Base-by-base conservation (phyloP, 495 filamentous ascomycete species). In the Podospora pseudopauciseta region DNA sequence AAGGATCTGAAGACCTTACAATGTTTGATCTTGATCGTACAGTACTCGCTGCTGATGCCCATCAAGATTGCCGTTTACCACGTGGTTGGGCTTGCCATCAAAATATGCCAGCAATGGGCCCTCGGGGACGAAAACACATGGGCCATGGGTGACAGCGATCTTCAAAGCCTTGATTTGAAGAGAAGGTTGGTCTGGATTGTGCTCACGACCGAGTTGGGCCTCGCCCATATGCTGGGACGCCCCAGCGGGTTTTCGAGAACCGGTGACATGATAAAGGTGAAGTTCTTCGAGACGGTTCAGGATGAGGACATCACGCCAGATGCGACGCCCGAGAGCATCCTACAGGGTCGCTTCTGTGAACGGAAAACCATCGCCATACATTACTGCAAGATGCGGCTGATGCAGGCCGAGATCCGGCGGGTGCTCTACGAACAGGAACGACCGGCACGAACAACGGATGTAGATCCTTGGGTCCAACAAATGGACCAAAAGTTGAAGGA, bases 1-100 rank as follows among this genome's bases (percentile, higher is more conserved):
- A 96, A 94, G 84, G 91, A 97, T 73, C 75, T 97, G 18, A 90
- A 87, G 72, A 93, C 94, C 0, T 80, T 98, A n/a, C 94, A 98
- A 77, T 97, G 93, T 70, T 86, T 96, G 58, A 85, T 90, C 0
- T 77, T 98, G 15, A 93, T 97, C 77, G 92, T 88, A 20, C 92
- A 94, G 74, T 98, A 98, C 80, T 97, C 94, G 11, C 82, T 97
- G 53, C 79, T 97, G 54, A 97, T 94, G 3, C 93, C 94, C 3
- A 97, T 93, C 0, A 82, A 92, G 60, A 96, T 93, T 26, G 92
- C 94, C 20, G 89, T 87, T 19, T 98, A 96, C 76, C 97, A 96
- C 82, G 87, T 98, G 39, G 87, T 96, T 56, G 94, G 94, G 15
- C 86, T 93, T 44, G 93, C 92, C 18, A 89, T 90, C 19, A 90